Evolutionary conservation across 2,329 filamentous ascomycete species (phyloP).

Genomic region (Fonsecaea multimorphosa): DNA sequence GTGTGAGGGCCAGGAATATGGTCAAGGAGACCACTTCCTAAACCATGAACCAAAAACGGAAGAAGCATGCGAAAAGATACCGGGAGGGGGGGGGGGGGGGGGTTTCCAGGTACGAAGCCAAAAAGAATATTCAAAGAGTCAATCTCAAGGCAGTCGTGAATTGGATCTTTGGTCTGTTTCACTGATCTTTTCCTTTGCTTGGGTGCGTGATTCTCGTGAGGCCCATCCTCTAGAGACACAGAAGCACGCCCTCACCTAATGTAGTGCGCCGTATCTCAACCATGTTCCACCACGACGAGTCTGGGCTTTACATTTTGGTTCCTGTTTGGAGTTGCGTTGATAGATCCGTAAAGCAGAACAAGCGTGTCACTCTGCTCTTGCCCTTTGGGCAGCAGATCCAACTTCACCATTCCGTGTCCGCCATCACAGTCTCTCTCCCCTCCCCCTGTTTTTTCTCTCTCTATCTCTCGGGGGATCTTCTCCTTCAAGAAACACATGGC

Average conservation of each 20-base stretch:
- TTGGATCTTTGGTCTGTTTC: not conserved
- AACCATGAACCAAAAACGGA: not conserved
- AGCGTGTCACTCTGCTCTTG: not conserved
- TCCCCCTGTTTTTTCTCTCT: not conserved
- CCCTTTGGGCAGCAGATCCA: not conserved
- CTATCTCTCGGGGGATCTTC: not conserved
- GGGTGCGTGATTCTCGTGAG: conserved; percentile 11
- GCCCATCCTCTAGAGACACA: conserved; percentile 13
- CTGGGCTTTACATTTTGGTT: conserved; percentile 28
- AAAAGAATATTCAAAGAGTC: not conserved
- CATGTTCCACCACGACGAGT: conserved; percentile 17
- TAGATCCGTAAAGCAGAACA: conserved; percentile 3
- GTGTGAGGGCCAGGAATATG: conserved; percentile 72
- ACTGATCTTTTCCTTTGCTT: conserved; percentile 30
- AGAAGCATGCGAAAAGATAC: no score
- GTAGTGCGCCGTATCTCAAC: conserved; percentile 30
- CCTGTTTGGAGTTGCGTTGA: not conserved
- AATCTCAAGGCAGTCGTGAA: not conserved
- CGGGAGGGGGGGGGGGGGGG: no score
- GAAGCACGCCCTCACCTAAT: conserved; percentile 27
- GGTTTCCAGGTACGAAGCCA: no score
- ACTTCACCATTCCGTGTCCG: not conserved
- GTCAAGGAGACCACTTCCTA: conserved; percentile 48
- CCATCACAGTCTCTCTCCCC: not conserved
- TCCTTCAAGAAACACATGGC: not conserved